Percentiles rank a stretch among this genome's conserved stretches.
Conservation (phyloP, 768 basidiomycete genomes). For the Leccinum imitatum region DNA sequence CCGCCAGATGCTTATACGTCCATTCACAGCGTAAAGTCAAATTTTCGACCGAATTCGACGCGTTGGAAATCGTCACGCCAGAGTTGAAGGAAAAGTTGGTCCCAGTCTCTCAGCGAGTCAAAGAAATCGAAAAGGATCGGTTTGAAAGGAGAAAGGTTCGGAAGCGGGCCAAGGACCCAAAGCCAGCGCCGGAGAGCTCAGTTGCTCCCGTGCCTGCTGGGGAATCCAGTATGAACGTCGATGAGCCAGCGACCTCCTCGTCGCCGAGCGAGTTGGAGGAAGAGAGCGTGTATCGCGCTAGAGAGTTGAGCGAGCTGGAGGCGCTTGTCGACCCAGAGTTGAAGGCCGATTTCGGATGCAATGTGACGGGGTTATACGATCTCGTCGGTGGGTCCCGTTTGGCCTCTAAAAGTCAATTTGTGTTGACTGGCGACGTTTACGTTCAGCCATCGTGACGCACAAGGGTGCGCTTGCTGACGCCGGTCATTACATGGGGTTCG, state of each 20-base stretch:
- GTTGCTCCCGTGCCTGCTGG: conserved; percentile 22
- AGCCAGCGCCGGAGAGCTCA: conserved; percentile 10
- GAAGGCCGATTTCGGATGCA: conserved; percentile 69
- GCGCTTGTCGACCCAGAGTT: conserved; percentile 61
- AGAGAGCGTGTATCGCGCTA: conserved; percentile 60
- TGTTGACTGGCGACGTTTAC: background rate
- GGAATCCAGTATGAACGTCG: conserved; percentile 42
- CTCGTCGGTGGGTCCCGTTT: conserved; percentile 66
- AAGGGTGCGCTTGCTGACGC: conserved; percentile 95
- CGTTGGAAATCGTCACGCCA: conserved; percentile 75
- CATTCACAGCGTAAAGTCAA: conserved; percentile 77
- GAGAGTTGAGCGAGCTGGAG: conserved; percentile 66
- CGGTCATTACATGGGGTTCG: conserved; percentile 94
- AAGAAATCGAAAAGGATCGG: conserved; percentile 82
- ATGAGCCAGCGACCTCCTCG: conserved; percentile 38
- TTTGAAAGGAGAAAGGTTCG: conserved; percentile 79
- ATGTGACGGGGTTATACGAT: conserved; percentile 83
- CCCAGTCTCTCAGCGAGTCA: conserved; percentile 69
- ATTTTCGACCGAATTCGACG: conserved; percentile 88
- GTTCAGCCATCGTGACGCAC: conserved; percentile 89
- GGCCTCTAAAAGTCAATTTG: background rate
- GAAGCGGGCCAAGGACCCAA: conserved; percentile 59
- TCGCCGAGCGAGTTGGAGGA: conserved; percentile 47
- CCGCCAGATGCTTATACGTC: background rate
- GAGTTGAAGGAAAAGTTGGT: conserved; percentile 71